A percentile compares a stretch with the other conserved stretches of the same genome.
These are phyloP conservation scores for Candida sp. DNA, from an alignment of 1,139 yeast genomes.

Conservation along the genomic window DNA sequence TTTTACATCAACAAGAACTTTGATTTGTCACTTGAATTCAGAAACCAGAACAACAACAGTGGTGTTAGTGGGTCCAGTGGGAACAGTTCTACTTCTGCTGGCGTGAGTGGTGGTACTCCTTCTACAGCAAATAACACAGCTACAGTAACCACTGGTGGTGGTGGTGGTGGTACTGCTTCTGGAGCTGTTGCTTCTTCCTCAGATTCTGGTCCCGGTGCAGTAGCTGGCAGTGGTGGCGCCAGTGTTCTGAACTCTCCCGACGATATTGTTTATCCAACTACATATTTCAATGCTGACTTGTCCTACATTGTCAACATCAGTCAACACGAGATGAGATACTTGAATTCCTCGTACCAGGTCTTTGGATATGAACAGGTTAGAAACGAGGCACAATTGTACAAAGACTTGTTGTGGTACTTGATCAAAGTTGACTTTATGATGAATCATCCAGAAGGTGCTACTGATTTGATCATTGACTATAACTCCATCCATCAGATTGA, in stretches of 20 bases:
- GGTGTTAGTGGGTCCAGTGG: neutral
- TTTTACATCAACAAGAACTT: constrained; percentile 26
- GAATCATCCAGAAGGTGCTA: constrained; percentile 20
- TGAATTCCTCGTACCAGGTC: constrained; percentile 26
- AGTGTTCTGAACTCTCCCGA: neutral
- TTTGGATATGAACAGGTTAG: constrained; percentile 21
- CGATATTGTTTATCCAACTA: constrained; percentile 2
- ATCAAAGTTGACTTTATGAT: constrained; percentile 29
- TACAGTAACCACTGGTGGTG: neutral
- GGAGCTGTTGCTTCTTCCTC: neutral
- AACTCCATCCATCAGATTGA: constrained; percentile 16
- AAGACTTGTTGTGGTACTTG: constrained; percentile 36
- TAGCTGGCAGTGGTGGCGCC: neutral
- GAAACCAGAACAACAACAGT: neutral
- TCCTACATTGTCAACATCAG: constrained; percentile 20
- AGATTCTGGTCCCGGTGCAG: neutral
- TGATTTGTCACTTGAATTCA: constrained; percentile 10
- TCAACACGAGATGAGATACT: constrained; percentile 29
- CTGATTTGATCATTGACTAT: constrained; percentile 17
- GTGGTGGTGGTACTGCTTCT: neutral
- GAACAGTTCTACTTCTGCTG: neutral
- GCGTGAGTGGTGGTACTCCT: neutral
- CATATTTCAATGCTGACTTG: constrained; percentile 8
- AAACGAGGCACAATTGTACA: constrained; percentile 32
- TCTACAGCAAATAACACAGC: neutral